Evolutionary conservation across 768 basidiomycete species (phyloP).

Genomic region (Phanerochaete carnosa): DNA sequence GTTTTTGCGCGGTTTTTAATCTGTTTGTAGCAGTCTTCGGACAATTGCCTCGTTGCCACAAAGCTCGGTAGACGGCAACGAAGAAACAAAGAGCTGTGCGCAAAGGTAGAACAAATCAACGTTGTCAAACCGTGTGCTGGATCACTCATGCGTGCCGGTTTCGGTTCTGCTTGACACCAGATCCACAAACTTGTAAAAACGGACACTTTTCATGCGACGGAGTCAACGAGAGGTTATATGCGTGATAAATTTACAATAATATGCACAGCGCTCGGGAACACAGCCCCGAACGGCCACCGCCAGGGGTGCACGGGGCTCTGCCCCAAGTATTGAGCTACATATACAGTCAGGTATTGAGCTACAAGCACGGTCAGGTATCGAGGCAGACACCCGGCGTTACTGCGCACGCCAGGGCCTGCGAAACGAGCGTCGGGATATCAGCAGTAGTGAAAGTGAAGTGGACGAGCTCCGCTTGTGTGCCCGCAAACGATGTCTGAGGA

Average conservation of each 20-base stretch:
- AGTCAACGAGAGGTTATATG: too few relatives aligned
- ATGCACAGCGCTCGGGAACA: slow-evolving; percentile 2
- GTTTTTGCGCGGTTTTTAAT: not conserved
- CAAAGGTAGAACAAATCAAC: not conserved
- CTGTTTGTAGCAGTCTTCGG: not conserved
- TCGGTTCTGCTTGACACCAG: too few relatives aligned
- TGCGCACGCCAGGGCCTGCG: not conserved
- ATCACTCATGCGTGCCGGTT: not conserved
- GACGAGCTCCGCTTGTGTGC: not conserved
- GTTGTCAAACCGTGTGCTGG: not conserved
- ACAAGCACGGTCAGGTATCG: not conserved
- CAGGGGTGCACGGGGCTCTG: slow-evolving; percentile 3
- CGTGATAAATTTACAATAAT: not conserved
- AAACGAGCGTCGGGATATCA: not conserved
- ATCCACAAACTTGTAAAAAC: too few relatives aligned
- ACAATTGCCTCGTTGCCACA: not conserved
- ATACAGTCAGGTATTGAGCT: not conserved
- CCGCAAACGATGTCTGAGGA: not conserved
- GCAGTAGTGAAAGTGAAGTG: not conserved
- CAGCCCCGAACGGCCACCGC: slow-evolving; percentile 1
- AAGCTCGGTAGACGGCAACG: not conserved
- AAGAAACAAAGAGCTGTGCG: not conserved
- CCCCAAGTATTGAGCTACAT: slow-evolving; percentile 4
- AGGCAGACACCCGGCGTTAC: not conserved
- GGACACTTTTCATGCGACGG: too few relatives aligned